Conservation (phyloP, 768 basidiomycete species). For the Termitomyces sp. region DNA sequence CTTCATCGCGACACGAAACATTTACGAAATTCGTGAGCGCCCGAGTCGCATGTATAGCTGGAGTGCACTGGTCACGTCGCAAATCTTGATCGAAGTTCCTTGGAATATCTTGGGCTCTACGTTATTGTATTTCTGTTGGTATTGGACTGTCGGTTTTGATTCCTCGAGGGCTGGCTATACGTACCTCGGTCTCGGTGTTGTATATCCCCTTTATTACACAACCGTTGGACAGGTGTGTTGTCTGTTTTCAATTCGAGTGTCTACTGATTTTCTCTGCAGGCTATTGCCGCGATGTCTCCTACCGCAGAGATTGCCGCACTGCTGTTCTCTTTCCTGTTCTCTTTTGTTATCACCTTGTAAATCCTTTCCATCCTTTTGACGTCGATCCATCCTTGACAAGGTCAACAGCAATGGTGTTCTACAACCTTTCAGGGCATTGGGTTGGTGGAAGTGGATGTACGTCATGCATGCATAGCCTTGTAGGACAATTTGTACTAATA, state of each 20-base stretch:
- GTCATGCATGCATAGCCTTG: neutral
- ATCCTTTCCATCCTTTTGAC: conserved; percentile 9
- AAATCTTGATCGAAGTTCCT: conserved; percentile 51
- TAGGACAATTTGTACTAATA: no score
- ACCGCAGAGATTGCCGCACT: conserved; percentile 48
- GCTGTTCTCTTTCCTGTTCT: conserved; percentile 46
- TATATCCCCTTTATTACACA: conserved; percentile 57
- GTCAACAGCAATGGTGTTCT: conserved; percentile 48
- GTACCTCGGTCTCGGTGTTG: conserved; percentile 45
- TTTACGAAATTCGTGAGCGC: conserved; percentile 67
- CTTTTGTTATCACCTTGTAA: conserved; percentile 53
- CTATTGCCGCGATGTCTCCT: conserved; percentile 52
- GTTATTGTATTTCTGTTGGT: conserved; percentile 63
- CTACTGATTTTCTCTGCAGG: conserved; percentile 32
- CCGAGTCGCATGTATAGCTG: conserved; percentile 62
- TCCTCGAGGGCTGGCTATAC: conserved; percentile 52
- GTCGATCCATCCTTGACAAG: neutral
- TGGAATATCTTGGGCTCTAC: conserved; percentile 56
- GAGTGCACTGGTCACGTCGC: conserved; percentile 50
- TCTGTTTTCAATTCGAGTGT: no score
- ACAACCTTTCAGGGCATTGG: conserved; percentile 51
- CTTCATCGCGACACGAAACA: conserved; percentile 49
- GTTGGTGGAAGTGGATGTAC: conserved; percentile 68
- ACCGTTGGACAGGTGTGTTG: conserved; percentile 43
- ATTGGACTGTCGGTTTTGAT: conserved; percentile 61